phyloP scores from a whole-genome alignment of 73 alveolate species.

The Effrenium voratum region DNA sequence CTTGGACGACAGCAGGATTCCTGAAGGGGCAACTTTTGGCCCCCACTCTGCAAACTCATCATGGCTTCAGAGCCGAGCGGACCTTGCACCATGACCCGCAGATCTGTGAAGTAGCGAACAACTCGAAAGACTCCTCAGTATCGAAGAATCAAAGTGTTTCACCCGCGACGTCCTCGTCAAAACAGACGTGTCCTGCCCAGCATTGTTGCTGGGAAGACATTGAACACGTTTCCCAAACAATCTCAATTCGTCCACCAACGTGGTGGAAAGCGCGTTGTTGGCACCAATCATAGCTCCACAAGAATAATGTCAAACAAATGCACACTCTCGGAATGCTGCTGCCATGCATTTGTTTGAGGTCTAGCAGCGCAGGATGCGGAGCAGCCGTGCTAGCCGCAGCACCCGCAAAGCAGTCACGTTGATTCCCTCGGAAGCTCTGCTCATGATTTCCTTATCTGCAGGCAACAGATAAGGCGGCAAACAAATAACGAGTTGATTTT shows the following conservation, averaged over 20 bases:
- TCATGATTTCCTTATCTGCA: conserved; percentile 64
- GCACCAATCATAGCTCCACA: background rate
- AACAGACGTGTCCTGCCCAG: too few species aligned
- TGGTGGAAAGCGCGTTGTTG: too few species aligned
- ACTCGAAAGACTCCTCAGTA: conserved; percentile 82
- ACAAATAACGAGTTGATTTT: background rate
- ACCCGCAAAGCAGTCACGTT: conserved; percentile 85
- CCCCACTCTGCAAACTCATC: too few species aligned
- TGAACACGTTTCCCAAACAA: too few species aligned
- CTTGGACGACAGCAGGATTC: conserved; percentile 69
- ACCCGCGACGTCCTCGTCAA: too few species aligned
- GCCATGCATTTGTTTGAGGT: background rate
- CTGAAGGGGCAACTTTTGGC: too few species aligned
- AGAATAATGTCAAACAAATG: background rate
- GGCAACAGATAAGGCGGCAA: background rate
- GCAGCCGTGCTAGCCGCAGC: conserved; percentile 65
- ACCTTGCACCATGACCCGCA: conserved; percentile 82
- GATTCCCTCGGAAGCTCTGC: conserved; percentile 82
- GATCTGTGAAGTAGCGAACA: conserved; percentile 83
- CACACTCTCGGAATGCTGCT: background rate
- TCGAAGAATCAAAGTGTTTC: too few species aligned
- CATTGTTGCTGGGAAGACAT: too few species aligned
- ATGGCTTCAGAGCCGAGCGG: too few species aligned
- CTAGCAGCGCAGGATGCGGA: conserved; percentile 75
- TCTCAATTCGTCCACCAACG: too few species aligned